Evolutionary conservation across 495 filamentous ascomycete genomes (phyloP).

Genomic region (Platismatia glauca): DNA sequence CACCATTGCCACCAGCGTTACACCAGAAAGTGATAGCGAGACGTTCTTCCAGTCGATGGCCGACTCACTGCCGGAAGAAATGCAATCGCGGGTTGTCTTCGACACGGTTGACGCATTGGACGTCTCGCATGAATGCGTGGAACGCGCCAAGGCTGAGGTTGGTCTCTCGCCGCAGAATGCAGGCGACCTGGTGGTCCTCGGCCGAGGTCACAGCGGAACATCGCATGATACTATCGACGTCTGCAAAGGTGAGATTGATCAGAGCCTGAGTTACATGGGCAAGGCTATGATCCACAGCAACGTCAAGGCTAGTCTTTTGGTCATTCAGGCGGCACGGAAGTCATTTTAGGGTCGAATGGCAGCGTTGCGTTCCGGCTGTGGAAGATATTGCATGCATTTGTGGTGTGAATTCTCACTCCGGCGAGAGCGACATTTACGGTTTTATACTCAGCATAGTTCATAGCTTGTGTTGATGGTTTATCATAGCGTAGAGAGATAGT

Average conservation of each 20-base stretch:
- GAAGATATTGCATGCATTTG: neutral
- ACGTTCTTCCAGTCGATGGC: constrained; percentile 55
- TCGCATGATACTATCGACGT: constrained; percentile 11
- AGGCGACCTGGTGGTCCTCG: constrained; percentile 71
- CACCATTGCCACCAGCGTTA: neutral
- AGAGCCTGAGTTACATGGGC: constrained; percentile 59
- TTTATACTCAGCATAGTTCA: too few relatives aligned
- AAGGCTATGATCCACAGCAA: constrained; percentile 52
- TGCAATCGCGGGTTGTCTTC: constrained; percentile 56
- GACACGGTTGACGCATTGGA: neutral
- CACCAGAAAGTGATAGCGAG: constrained; percentile 9
- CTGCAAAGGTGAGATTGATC: constrained; percentile 41
- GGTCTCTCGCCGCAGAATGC: constrained; percentile 55
- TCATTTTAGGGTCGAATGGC: neutral
- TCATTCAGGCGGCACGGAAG: constrained; percentile 57
- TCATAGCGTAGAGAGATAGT: too few relatives aligned
- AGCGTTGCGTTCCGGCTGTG: too few relatives aligned
- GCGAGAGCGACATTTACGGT: too few relatives aligned
- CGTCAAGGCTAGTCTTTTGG: constrained; percentile 63
- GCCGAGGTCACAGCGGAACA: constrained; percentile 39
- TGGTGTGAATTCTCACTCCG: too few relatives aligned
- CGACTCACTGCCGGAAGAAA: constrained; percentile 50
- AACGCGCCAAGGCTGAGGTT: constrained; percentile 48
- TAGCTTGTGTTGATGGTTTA: too few relatives aligned
- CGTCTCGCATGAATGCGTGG: constrained; percentile 15